phyloP scores from a whole-genome alignment of 345 rosid species.

The Corchorus capsularis region DNA sequence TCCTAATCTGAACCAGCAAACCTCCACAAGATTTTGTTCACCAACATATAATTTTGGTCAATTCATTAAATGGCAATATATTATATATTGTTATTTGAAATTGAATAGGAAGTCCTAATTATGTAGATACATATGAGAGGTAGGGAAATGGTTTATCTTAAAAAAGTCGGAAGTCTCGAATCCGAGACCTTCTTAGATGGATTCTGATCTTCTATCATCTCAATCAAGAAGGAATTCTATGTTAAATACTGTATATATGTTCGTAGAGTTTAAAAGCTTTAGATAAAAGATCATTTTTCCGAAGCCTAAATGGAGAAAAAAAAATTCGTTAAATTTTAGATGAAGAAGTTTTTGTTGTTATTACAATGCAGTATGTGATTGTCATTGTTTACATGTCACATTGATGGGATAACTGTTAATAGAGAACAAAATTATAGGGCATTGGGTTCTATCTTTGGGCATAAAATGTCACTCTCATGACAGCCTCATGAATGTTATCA shows the following conservation, averaged over 20 bases:
- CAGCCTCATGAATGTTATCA: slow-evolving; percentile 24
- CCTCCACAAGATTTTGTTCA: neutral
- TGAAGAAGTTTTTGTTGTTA: neutral
- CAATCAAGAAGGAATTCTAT: no score
- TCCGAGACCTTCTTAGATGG: no score
- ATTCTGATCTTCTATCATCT: no score
- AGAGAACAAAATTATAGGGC: neutral
- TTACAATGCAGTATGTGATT: neutral
- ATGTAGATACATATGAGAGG: no score
- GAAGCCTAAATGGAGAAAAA: no score
- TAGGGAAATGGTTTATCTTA: no score
- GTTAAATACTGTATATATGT: no score
- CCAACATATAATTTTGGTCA: slow-evolving; percentile 11
- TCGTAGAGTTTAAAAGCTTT: no score
- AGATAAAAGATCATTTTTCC: neutral
- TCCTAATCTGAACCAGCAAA: neutral
- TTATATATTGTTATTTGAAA: no score
- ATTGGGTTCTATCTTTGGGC: slow-evolving; percentile 12
- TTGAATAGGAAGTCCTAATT: no score
- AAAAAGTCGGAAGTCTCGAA: no score
- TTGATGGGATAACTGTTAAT: neutral
- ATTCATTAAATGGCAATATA: no score
- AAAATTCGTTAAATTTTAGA: neutral
- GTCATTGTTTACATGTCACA: neutral
- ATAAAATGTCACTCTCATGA: slow-evolving; percentile 30